phyloP scores from a whole-genome alignment of 1,284 basidiomycete genomes.

The Malassezia yamatoensis region DNA sequence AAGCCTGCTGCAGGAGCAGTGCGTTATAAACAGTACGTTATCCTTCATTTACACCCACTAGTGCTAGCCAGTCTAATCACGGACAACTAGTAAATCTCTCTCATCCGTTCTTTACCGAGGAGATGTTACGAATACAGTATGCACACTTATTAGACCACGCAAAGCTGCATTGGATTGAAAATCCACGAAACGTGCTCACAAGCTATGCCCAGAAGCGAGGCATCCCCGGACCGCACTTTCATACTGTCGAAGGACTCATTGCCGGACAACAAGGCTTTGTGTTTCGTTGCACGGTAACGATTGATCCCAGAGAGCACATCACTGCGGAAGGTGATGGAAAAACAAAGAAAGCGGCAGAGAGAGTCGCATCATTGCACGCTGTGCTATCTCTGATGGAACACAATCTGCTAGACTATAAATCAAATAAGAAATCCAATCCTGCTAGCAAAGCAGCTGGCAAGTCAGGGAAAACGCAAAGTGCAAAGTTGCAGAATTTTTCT shows the following conservation, averaged over 20 bases:
- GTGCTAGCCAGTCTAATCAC: not conserved
- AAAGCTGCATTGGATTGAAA: slow-evolving; percentile 23
- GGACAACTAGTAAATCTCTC: not conserved
- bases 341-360: slow-evolving; percentile 62
- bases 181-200: slow-evolving; percentile 34
- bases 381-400: slow-evolving; percentile 27
- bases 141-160: slow-evolving; percentile 61
- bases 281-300: slow-evolving; percentile 17
- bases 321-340: slow-evolving; percentile 57
- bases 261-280: slow-evolving; percentile 26
- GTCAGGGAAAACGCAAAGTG: too few species aligned
- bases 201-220: slow-evolving; percentile 28
- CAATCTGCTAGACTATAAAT: not conserved
- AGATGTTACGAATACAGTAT: slow-evolving; percentile 22
- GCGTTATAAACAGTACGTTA: slow-evolving; percentile 3
- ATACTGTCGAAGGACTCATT: slow-evolving; percentile 27
- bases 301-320: slow-evolving; percentile 9
- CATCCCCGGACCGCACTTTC: slow-evolving; percentile 23
- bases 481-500: too few species aligned
- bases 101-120: not conserved
- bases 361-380: slow-evolving; percentile 53
- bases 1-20: not conserved
- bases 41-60: not conserved
- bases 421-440: too few species aligned
- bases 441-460: too few species aligned